phyloP scores from a whole-genome alignment of 768 basidiomycete species.

The Leccinum longicurvipes region DNA sequence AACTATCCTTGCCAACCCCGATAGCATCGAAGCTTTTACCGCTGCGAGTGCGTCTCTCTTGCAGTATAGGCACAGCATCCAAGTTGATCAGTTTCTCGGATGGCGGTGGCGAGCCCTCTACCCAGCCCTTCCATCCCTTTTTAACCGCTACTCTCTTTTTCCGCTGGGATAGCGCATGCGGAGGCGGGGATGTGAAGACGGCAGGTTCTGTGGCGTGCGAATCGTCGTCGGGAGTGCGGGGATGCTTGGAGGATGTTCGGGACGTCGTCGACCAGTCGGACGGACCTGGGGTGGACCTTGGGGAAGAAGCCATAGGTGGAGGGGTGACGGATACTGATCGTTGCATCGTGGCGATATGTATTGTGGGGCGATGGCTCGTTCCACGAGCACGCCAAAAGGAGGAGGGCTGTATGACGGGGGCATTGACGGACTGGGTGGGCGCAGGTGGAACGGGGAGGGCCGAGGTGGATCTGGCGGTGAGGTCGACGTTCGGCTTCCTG shows the following conservation, averaged over 20 bases:
- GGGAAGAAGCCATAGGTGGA: slow-evolving; percentile 62
- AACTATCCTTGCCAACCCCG: slow-evolving; percentile 71
- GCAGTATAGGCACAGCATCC: slow-evolving; percentile 65
- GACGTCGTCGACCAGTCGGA: slow-evolving; percentile 73
- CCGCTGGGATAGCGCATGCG: slow-evolving; percentile 37
- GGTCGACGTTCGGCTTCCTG: slow-evolving; percentile 25
- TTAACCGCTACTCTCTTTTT: slow-evolving; percentile 62
- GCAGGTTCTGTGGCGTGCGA: slow-evolving; percentile 34
- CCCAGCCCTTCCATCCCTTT: slow-evolving; percentile 92
- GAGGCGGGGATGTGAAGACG: slow-evolving; percentile 19
- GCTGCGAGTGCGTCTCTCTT: slow-evolving; percentile 75
- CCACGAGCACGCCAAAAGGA: slow-evolving; percentile 63
- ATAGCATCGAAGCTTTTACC: slow-evolving; percentile 85
- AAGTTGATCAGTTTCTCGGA: slow-evolving; percentile 81
- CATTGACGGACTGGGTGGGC: slow-evolving; percentile 25
- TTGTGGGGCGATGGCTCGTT: slow-evolving; percentile 46
- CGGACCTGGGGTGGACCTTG: slow-evolving; percentile 71
- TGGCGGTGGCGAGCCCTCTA: slow-evolving; percentile 79
- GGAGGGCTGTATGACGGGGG: slow-evolving; percentile 37
- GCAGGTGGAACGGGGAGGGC: slow-evolving; percentile 13
- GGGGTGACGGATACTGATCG: slow-evolving; percentile 75
- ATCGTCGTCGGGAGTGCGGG: slow-evolving; percentile 68
- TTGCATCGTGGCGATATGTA: slow-evolving; percentile 67
- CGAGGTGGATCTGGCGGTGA: slow-evolving; percentile 14
- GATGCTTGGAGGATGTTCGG: slow-evolving; percentile 76